These are phyloP conservation scores for Penicillium lividum DNA, from an alignment of 495 filamentous ascomycete genomes.

Conservation along the genomic window DNA sequence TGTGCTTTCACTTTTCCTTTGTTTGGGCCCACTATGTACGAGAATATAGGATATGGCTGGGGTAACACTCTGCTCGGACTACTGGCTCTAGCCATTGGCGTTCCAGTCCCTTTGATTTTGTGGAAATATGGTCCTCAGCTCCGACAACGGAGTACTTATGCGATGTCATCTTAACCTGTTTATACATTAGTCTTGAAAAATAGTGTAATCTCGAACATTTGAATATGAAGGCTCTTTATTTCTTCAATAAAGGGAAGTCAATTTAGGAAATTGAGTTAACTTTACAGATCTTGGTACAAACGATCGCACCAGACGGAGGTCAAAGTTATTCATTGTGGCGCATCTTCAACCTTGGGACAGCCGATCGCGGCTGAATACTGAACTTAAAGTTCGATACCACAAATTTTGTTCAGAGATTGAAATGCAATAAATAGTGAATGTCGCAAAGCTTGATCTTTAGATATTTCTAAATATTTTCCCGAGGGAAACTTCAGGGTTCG, in stretches of 20 bases:
- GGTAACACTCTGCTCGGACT: conserved; percentile 49
- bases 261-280: too few species aligned
- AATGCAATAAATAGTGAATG: too few species aligned
- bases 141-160: conserved; percentile 8
- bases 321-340: too few species aligned
- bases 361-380: too few species aligned
- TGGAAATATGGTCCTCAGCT: conserved; percentile 33
- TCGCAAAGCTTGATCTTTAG: too few species aligned
- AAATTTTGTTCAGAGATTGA: too few species aligned
- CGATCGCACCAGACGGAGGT: neutral
- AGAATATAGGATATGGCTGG: conserved; percentile 48
- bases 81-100: conserved; percentile 34
- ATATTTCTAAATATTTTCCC: too few species aligned
- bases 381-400: too few species aligned
- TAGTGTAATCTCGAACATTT: neutral
- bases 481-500: too few species aligned
- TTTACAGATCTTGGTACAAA: neutral
- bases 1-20: conserved; percentile 44
- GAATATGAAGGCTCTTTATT: neutral
- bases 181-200: neutral
- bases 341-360: too few species aligned
- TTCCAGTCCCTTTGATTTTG: conserved; percentile 19
- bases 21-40: conserved; percentile 27
- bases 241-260: neutral
- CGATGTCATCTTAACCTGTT: neutral